A percentile compares a stretch with the other conserved stretches of the same genome.
Conservation (phyloP, 1,284 basidiomycete genomes). For the Pyrrhoderma lamaoense region DNA sequence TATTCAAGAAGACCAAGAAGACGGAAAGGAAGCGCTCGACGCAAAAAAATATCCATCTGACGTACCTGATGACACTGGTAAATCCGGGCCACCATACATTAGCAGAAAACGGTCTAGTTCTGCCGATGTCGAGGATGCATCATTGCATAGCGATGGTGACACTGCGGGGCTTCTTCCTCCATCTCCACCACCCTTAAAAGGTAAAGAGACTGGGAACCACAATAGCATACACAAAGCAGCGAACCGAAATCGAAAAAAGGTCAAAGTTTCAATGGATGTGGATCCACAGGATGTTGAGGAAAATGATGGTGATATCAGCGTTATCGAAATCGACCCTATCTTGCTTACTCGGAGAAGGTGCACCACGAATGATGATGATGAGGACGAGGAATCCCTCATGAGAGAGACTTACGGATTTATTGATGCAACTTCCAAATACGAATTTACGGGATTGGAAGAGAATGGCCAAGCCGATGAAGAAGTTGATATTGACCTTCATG, state of each 20-base stretch:
- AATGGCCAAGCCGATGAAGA: background rate
- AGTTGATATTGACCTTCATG: slow-evolving; percentile 51
- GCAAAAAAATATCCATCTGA: too few relatives aligned
- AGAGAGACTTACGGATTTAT: background rate
- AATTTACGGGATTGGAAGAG: background rate
- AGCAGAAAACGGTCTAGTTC: slow-evolving; percentile 8
- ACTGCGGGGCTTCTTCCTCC: slow-evolving; percentile 42
- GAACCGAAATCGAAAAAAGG: slow-evolving; percentile 34
- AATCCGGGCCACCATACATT: background rate
- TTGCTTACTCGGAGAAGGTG: slow-evolving; percentile 21
- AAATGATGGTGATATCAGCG: slow-evolving; percentile 16
- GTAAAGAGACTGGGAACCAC: slow-evolving; percentile 24
- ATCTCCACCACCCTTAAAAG: slow-evolving; percentile 48
- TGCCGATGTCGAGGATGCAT: background rate
- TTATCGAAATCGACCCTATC: slow-evolving; percentile 21
- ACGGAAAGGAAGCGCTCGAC: too few relatives aligned
- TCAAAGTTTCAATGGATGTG: slow-evolving; percentile 23
- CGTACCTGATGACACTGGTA: background rate
- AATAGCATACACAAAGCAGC: slow-evolving; percentile 31
- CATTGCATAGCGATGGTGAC: background rate
- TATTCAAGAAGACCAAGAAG: too few relatives aligned
- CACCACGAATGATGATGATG: background rate
- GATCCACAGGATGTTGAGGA: background rate
- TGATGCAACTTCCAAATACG: background rate
- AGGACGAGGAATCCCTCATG: background rate